phyloP scores from a whole-genome alignment of 2,329 filamentous ascomycete species.

The Scedosporium dehoogii region DNA sequence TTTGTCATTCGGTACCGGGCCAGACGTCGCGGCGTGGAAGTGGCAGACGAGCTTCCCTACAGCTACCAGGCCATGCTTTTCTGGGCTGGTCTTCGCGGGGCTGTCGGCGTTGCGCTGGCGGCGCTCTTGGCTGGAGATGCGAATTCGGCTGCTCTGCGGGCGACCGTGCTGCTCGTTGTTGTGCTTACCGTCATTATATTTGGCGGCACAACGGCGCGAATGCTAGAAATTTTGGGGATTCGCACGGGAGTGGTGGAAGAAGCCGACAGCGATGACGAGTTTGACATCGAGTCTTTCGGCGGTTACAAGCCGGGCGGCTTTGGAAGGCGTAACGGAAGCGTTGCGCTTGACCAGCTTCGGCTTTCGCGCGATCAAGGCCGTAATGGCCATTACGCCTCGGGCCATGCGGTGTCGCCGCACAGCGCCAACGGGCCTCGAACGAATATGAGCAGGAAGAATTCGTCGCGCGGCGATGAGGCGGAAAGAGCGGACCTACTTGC shows the following conservation, averaged over 20 bases:
- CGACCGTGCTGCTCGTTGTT: constrained; percentile 94
- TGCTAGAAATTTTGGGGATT: constrained; percentile 97
- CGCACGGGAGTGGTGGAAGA: constrained; percentile 94
- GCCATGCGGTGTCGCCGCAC: constrained; percentile 13
- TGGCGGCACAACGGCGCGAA: constrained; percentile 89
- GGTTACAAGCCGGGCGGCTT: constrained; percentile 58
- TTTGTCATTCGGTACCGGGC: constrained; percentile 85
- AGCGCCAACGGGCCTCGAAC: constrained; percentile 25
- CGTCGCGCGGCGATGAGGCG: constrained; percentile 33
- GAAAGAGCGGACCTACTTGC: constrained; percentile 49
- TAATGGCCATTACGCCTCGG: constrained; percentile 41
- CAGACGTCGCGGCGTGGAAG: constrained; percentile 60
- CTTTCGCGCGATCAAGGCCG: constrained; percentile 13
- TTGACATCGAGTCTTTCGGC: constrained; percentile 77
- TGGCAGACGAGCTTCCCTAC: constrained; percentile 80
- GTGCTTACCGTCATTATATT: constrained; percentile 98
- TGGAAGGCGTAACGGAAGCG: constrained; percentile 38
- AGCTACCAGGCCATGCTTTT: constrained; percentile 99
- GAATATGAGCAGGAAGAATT: constrained; percentile 43
- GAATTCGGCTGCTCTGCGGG: constrained; percentile 73
- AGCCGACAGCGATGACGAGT: constrained; percentile 95
- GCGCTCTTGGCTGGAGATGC: constrained; percentile 68
- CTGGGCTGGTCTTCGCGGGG: constrained; percentile 92
- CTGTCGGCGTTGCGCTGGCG: constrained; percentile 88
- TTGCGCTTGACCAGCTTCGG: constrained; percentile 32